Percentiles rank a stretch among this genome's conserved stretches.
phyloP scores from a whole-genome alignment of 1,139 yeast species.

The Lizanozyma gosingica region DNA sequence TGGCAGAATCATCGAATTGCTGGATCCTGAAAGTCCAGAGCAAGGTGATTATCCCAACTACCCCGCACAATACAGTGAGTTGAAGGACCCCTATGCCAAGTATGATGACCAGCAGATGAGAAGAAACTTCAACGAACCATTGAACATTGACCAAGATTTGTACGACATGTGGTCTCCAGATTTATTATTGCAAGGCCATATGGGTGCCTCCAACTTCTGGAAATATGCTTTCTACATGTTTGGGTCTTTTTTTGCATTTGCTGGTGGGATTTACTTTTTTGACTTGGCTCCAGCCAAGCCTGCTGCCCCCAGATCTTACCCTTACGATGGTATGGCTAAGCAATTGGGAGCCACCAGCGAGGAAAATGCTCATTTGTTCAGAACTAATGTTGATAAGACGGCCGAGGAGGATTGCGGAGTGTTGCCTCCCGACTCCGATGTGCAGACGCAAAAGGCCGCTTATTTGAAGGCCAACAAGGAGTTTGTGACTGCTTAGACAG shows the following conservation, averaged over 20 bases:
- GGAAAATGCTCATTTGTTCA: slow-evolving; percentile 30
- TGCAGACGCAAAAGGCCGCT: neutral
- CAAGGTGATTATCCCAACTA: slow-evolving; percentile 34
- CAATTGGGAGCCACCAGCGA: slow-evolving; percentile 58
- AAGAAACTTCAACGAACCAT: slow-evolving; percentile 68
- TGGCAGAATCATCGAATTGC: slow-evolving; percentile 32
- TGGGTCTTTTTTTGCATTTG: slow-evolving; percentile 47
- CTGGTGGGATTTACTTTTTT: slow-evolving; percentile 44
- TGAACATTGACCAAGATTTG: slow-evolving; percentile 62
- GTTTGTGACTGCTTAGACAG: neutral
- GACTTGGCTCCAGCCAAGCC: slow-evolving; percentile 67
- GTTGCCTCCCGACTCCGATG: neutral
- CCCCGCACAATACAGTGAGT: neutral
- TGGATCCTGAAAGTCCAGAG: slow-evolving; percentile 38
- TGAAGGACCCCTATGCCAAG: slow-evolving; percentile 59
- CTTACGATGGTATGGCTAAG: slow-evolving; percentile 65
- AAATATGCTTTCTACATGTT: slow-evolving; percentile 40
- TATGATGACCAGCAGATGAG: slow-evolving; percentile 80
- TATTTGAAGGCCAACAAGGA: neutral
- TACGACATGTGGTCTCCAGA: slow-evolving; percentile 85
- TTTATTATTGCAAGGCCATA: slow-evolving; percentile 41
- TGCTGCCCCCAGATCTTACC: slow-evolving; percentile 70
- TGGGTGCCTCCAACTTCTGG: slow-evolving; percentile 58
- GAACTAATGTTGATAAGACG: slow-evolving; percentile 24
- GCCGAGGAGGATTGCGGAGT: slow-evolving; percentile 1